Evolutionary conservation across 2,329 filamentous ascomycete genomes (phyloP).

Genomic region (Diaporthe sp.): DNA sequence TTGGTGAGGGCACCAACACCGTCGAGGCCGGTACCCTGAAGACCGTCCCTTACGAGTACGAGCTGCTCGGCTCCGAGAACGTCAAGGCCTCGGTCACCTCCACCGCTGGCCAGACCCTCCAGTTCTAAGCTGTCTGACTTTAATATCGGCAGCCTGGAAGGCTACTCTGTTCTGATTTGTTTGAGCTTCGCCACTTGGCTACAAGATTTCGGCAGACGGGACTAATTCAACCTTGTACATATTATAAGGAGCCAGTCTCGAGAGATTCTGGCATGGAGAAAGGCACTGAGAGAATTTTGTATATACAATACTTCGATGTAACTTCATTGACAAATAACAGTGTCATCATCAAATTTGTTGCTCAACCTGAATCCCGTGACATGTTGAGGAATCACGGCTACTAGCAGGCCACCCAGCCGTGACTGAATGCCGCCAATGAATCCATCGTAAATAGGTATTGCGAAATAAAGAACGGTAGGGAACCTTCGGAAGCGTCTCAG

Average conservation of each 20-base stretch:
- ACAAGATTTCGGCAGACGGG: neutral
- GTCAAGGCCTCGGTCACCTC: constrained; percentile 58
- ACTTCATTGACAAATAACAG: constrained; percentile 21
- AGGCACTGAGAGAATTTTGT: constrained; percentile 17
- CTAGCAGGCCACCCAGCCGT: no score
- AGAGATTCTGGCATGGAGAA: constrained; percentile 25
- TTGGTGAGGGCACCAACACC: constrained; percentile 59
- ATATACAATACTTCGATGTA: constrained; percentile 28
- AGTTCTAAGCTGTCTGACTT: constrained; percentile 44
- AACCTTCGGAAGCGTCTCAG: no score
- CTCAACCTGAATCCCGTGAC: neutral
- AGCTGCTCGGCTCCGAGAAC: constrained; percentile 60
- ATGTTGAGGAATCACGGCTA: no score
- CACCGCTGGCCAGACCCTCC: constrained; percentile 54
- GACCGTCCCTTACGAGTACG: constrained; percentile 66
- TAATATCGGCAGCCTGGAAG: neutral
- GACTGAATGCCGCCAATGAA: neutral
- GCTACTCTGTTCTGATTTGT: constrained; percentile 4
- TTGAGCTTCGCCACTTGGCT: neutral
- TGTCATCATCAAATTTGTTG: neutral
- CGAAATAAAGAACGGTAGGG: no score
- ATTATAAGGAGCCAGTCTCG: constrained; percentile 16
- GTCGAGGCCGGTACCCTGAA: constrained; percentile 65
- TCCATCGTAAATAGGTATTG: no score
- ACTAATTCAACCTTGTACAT: constrained; percentile 33